Conservation (phyloP, 441 rosid species). For the Kokia cookei region DNA sequence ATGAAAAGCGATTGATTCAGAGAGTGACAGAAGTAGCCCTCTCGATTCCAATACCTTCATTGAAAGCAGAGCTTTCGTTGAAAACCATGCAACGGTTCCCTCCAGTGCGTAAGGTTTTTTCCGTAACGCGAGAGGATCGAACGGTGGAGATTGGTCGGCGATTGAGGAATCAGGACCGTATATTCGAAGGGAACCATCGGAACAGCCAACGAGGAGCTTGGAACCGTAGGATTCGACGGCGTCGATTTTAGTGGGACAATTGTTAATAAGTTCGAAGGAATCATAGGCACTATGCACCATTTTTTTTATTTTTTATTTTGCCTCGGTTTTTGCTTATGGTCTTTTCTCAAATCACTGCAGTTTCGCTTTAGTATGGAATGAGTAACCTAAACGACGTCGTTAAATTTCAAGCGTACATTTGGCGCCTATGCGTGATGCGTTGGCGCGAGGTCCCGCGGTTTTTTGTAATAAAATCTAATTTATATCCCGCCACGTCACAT, state of each 20-base stretch:
- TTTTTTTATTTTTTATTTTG: neutral
- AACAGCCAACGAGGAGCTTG: constrained; percentile 78
- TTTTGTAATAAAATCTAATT: neutral
- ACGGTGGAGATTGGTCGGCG: constrained; percentile 34
- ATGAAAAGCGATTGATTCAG: constrained; percentile 90
- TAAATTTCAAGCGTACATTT: neutral
- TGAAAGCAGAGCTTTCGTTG: constrained; percentile 57
- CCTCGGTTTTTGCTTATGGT: neutral
- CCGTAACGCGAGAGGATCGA: constrained; percentile 40
- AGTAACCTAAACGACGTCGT: neutral
- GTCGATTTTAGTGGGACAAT: constrained; percentile 64
- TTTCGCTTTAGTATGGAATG: neutral
- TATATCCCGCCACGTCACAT: neutral
- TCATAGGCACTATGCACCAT: constrained; percentile 96
- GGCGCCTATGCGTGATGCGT: neutral
- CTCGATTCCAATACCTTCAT: constrained; percentile 66
- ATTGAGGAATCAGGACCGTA: constrained; percentile 56
- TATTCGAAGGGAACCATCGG: constrained; percentile 84
- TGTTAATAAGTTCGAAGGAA: constrained; percentile 63
- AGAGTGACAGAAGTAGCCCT: constrained; percentile 80
- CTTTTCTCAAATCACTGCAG: neutral
- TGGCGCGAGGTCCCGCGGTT: neutral
- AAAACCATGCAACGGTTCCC: constrained; percentile 59
- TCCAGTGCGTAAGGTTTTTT: constrained; percentile 56
- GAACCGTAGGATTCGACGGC: constrained; percentile 72